phyloP scores from a whole-genome alignment of 768 basidiomycete species.

The Pisolithus orientalis region DNA sequence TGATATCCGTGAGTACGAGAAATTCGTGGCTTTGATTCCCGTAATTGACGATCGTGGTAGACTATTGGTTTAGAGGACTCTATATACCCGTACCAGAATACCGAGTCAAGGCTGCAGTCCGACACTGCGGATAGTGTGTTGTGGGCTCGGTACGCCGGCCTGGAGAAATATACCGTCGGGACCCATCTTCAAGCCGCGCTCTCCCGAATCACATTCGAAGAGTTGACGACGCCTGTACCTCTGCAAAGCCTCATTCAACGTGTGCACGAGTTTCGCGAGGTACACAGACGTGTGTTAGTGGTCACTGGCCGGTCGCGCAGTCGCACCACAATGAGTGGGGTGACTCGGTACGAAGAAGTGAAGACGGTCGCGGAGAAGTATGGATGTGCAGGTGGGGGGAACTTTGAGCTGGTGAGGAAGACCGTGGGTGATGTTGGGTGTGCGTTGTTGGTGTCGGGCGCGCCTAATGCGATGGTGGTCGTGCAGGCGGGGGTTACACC shows the following conservation, averaged over 20 bases:
- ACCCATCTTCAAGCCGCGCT: constrained; percentile 33
- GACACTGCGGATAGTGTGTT: constrained; percentile 76
- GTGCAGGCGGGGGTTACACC: constrained; percentile 49
- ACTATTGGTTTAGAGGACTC: constrained; percentile 58
- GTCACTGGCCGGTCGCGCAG: constrained; percentile 69
- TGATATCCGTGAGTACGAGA: constrained; percentile 4
- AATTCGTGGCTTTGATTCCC: constrained; percentile 2
- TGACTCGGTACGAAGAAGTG: constrained; percentile 57
- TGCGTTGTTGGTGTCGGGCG: constrained; percentile 60
- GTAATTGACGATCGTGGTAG: constrained; percentile 22
- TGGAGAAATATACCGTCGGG: constrained; percentile 4
- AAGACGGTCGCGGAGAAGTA: constrained; percentile 35
- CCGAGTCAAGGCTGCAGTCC: constrained; percentile 64
- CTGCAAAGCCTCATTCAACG: constrained; percentile 51
- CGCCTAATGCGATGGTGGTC: constrained; percentile 57
- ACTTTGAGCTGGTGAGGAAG: constrained; percentile 45
- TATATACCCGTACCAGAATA: constrained; percentile 58
- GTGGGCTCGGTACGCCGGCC: constrained; percentile 60
- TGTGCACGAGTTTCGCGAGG: constrained; percentile 22
- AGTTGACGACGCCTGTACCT: constrained; percentile 43
- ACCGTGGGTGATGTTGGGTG: constrained; percentile 84
- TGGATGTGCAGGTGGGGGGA: background rate
- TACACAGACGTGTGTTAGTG: constrained; percentile 44
- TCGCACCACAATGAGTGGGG: constrained; percentile 44
- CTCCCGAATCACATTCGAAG: constrained; percentile 58